Evolutionary conservation across 768 basidiomycete genomes (phyloP), one percentile per base, ranked within the genome.

Genomic region (Panus rudis): DNA sequence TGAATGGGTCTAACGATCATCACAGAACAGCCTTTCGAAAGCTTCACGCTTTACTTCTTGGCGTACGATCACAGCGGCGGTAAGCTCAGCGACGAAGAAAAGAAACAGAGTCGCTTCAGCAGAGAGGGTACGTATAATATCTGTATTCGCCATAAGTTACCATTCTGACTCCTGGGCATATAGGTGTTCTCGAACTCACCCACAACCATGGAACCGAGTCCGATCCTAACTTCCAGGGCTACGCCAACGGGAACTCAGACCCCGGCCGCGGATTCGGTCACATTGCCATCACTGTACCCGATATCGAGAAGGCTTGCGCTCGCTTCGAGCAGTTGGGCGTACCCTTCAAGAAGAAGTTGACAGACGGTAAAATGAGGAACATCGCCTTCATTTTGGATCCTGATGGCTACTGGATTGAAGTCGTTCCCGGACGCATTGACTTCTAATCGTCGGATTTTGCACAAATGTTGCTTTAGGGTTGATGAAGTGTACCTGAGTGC

Each of bases 121-220:
- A 77, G 89, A 38, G 83, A 92, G 73, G 90, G 88, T 78, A 49
- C 43, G 48, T 46, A 20, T 21, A 25, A 19, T 44, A 42, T 32
- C 33, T 30, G 45, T 24, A 13, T 21, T 41, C 14, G 40, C 20
- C 19, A 10, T 8, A 4, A 38, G 17, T 17, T 39, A 23, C 33
- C 21, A 17, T 35, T 35, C 16, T 7, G n/a, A 20, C 33, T 20
- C 33, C 33, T 35, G 21, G 33, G n/a, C 33, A 8, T 35, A 7
- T 17, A 86, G 84, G 81, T 41, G 64, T 92, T 51, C 76, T 92
- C 46, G 89, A 93, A 61, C 72, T 92, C 38, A 91, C 85, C 2
- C 81, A 86, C 67, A 91, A 92, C 69, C 88, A 92, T 60, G 90
- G 92, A 43, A 89, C 90, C 44, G 94, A 98, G 66, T 68, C 64